phyloP scores from a whole-genome alignment of 1,284 basidiomycete genomes.

The Microstroma glucosiphilum region DNA sequence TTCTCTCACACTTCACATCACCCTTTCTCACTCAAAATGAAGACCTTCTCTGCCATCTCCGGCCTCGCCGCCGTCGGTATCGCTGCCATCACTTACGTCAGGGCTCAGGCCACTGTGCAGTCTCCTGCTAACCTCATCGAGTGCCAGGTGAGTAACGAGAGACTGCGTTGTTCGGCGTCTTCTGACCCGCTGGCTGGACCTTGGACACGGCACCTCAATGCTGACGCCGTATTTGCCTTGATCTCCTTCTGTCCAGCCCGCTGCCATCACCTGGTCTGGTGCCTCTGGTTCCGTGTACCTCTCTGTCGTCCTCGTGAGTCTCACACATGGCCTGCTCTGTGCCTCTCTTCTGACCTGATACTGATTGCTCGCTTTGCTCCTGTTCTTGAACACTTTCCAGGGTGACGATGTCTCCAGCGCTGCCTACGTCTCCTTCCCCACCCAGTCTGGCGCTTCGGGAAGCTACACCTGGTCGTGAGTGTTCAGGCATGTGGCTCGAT shows the following conservation, averaged over 20 bases:
- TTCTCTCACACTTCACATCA: conserved; percentile 7
- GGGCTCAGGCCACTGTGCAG: conserved; percentile 23
- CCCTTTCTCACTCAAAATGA: conserved; percentile 14
- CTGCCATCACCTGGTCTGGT: conserved; percentile 21
- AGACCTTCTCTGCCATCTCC: conserved; percentile 24
- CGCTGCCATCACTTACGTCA: conserved; percentile 21
- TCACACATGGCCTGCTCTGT: no score
- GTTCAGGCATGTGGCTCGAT: neutral
- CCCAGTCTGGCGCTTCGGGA: conserved; percentile 28
- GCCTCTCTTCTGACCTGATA: no score
- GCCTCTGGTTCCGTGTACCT: conserved; percentile 25
- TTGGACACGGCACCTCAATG: neutral
- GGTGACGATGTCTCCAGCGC: conserved; percentile 27
- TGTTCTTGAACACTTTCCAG: conserved; percentile 11
- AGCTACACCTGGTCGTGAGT: conserved; percentile 36
- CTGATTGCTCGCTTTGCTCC: no score
- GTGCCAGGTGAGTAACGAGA: conserved; percentile 14
- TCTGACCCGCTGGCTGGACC: neutral
- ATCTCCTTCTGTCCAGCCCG: conserved; percentile 11
- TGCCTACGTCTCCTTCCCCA: conserved; percentile 27
- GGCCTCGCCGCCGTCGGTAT: conserved; percentile 26
- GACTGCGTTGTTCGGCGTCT: neutral
- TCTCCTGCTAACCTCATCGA: conserved; percentile 24
- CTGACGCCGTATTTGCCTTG: neutral
- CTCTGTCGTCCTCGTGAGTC: conserved; percentile 11